Conservation (phyloP, 2,329 filamentous ascomycete genomes). For the Xylariaceae sp. region DNA sequence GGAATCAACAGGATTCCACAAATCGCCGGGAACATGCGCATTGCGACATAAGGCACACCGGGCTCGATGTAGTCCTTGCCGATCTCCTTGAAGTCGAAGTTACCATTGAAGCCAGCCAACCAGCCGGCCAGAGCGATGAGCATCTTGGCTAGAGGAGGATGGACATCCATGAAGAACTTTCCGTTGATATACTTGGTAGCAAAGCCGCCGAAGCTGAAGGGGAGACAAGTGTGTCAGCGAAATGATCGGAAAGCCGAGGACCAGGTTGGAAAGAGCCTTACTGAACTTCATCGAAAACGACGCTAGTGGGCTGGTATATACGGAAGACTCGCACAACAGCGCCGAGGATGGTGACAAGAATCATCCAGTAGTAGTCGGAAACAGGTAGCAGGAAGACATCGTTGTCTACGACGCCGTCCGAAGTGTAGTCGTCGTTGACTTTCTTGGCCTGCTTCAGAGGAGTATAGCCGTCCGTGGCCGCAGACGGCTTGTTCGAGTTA, state of each 20-base stretch:
- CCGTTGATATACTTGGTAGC: conserved; percentile 99
- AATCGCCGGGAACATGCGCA: conserved; percentile 89
- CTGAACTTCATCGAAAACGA: conserved; percentile 99
- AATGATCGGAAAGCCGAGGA: not conserved
- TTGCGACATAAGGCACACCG: conserved; percentile 91
- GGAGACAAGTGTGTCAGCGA: conserved; percentile 14
- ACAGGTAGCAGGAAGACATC: conserved; percentile 84
- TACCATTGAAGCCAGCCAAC: conserved; percentile 89
- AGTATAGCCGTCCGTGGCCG: conserved; percentile 27
- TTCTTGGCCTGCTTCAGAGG: conserved; percentile 31
- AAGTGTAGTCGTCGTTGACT: conserved; percentile 59
- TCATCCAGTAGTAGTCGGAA: conserved; percentile 77
- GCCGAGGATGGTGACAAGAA: conserved; percentile 69
- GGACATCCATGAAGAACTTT: conserved; percentile 99
- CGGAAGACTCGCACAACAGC: conserved; percentile 82
- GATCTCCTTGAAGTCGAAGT: conserved; percentile 99
- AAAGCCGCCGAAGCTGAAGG: conserved; percentile 85
- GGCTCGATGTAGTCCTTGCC: conserved; percentile 98
- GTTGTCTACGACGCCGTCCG: conserved; percentile 79
- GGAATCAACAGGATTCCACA: conserved; percentile 86
- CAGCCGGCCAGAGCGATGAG: conserved; percentile 93
- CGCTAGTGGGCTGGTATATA: conserved; percentile 92
- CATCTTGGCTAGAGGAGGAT: conserved; percentile 93
- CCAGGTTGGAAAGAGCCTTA: conserved; percentile 47
- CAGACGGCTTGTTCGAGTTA: conserved; percentile 36